Conservation (phyloP, 2,329 filamentous ascomycete species). For the Elsinoe ampelina region DNA sequence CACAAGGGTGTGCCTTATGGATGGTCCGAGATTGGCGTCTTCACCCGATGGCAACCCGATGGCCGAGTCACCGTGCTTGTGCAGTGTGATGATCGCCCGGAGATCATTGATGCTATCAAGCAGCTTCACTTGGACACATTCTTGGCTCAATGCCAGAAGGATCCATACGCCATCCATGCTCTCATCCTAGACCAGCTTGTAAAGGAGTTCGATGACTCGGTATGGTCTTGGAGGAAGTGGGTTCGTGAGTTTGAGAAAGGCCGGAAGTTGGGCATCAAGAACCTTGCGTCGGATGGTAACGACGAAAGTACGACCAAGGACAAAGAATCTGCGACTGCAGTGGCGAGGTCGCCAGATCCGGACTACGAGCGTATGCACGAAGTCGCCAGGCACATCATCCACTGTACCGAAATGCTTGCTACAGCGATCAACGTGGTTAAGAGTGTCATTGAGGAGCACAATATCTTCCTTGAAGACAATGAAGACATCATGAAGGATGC, state of each 20-base stretch:
- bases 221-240: slow-evolving; percentile 18
- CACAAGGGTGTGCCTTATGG: neutral
- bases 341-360: neutral
- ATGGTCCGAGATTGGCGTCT: neutral
- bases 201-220: slow-evolving; percentile 16
- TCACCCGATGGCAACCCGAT: neutral
- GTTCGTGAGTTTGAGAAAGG: slow-evolving; percentile 17
- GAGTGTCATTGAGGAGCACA: slow-evolving; percentile 17
- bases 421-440: slow-evolving; percentile 17
- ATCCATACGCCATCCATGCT: slow-evolving; percentile 16
- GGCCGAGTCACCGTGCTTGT: neutral
- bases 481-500: neutral
- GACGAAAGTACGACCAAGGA: neutral
- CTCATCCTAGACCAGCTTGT: slow-evolving; percentile 17
- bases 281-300: neutral
- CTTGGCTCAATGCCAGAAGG: neutral
- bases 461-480: slow-evolving; percentile 8
- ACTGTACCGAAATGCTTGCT: slow-evolving; percentile 18
- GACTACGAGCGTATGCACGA: slow-evolving; percentile 18
- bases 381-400: slow-evolving; percentile 18
- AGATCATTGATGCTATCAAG: neutral
- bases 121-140: neutral
- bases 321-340: neutral
- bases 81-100: neutral
- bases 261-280: neutral